Evolutionary conservation across 2,329 filamentous ascomycete genomes (phyloP).

Genomic region (Tothia fuscella): DNA sequence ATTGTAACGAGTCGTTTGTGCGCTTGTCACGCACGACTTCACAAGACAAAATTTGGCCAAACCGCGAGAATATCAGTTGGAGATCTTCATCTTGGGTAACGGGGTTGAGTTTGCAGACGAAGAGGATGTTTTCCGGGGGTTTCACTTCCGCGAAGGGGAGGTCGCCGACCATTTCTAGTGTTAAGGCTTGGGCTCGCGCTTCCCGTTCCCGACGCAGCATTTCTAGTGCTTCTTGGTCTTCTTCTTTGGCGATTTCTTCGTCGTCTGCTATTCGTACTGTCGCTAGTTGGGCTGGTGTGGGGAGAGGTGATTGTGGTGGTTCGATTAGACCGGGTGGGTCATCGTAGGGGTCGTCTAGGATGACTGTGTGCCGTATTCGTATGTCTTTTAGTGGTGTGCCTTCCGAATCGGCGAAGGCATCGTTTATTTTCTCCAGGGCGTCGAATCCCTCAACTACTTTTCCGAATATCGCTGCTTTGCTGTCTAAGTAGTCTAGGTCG

Average conservation of each 20-base stretch:
- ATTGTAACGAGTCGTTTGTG: slow-evolving; percentile 90
- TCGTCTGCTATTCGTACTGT: slow-evolving; percentile 89
- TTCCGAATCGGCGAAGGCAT: slow-evolving; percentile 72
- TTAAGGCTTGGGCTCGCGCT: slow-evolving; percentile 84
- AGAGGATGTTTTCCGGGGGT: slow-evolving; percentile 91
- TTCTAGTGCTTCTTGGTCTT: slow-evolving; percentile 71
- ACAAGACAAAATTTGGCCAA: slow-evolving; percentile 88
- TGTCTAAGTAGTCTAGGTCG: slow-evolving; percentile 80
- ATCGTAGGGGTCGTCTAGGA: slow-evolving; percentile 84
- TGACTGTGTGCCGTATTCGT: slow-evolving; percentile 79
- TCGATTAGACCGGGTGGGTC: slow-evolving; percentile 68
- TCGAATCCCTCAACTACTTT: slow-evolving; percentile 95
- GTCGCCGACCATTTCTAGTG: slow-evolving; percentile 95
- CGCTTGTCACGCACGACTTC: slow-evolving; percentile 92
- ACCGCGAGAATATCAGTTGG: slow-evolving; percentile 91
- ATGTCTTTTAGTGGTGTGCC: slow-evolving; percentile 89
- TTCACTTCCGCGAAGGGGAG: slow-evolving; percentile 95
- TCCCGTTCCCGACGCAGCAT: slow-evolving; percentile 75
- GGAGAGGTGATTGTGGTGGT: slow-evolving; percentile 67
- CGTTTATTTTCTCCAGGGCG: slow-evolving; percentile 84
- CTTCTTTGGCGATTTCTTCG: slow-evolving; percentile 64
- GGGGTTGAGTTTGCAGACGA: slow-evolving; percentile 96
- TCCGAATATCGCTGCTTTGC: slow-evolving; percentile 88
- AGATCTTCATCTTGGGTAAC: slow-evolving; percentile 92
- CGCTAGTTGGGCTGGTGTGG: slow-evolving; percentile 72